Percentiles rank a stretch among this genome's conserved stretches.
These are phyloP conservation scores for Pontederia paniculata DNA, from an alignment of 176 grass and related monocot genomes.

Conservation along the genomic window DNA sequence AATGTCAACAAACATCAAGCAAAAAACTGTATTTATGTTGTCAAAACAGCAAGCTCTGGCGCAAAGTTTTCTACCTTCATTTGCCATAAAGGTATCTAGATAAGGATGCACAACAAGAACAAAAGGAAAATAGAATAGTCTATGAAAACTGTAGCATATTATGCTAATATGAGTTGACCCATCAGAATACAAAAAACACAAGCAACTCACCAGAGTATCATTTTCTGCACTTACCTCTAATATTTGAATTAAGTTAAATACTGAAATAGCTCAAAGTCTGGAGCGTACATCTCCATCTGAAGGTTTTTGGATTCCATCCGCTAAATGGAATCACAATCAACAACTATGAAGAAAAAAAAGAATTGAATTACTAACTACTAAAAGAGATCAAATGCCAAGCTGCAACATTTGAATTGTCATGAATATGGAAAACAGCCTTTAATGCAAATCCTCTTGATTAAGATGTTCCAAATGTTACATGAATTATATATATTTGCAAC, in stretches of 20 bases:
- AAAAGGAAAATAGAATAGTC: background rate
- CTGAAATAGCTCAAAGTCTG: constrained; percentile 87
- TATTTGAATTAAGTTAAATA: constrained; percentile 60
- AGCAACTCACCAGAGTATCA: background rate
- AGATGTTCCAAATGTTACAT: no score
- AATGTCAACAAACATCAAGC: no score
- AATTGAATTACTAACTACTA: constrained; percentile 12
- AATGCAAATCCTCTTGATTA: no score
- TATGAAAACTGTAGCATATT: background rate
- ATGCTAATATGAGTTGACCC: background rate
- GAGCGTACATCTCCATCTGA: constrained; percentile 83
- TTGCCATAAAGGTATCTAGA: background rate
- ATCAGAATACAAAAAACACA: background rate
- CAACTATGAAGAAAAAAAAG: constrained; percentile 39
- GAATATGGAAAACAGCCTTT: background rate
- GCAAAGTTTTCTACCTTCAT: no score
- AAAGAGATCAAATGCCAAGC: background rate
- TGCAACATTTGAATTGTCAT: background rate
- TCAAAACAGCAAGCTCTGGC: no score
- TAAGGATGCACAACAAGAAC: background rate
- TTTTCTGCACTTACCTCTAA: constrained; percentile 26
- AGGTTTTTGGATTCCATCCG: constrained; percentile 50
- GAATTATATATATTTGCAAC: no score
- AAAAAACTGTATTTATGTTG: no score
- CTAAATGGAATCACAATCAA: constrained; percentile 66